A percentile compares a stretch with the other conserved stretches of the same genome.
phyloP scores from a whole-genome alignment of 2,329 filamentous ascomycete genomes.

The Diplocarpon rosae region DNA sequence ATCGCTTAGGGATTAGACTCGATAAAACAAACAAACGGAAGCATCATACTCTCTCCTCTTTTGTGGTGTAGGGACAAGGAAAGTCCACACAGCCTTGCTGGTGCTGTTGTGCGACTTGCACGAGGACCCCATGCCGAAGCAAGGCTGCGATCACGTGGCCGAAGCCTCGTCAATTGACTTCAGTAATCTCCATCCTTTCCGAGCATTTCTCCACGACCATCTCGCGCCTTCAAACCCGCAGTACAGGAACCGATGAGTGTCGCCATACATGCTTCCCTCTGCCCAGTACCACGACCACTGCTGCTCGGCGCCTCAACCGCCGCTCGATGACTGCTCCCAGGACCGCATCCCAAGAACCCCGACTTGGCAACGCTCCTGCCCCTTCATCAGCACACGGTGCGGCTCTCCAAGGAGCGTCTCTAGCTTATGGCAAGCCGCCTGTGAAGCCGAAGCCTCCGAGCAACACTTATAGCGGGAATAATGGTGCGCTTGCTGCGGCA shows the following conservation, averaged over 20 bases:
- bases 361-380: constrained; percentile 11
- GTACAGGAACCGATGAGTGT: constrained; percentile 10
- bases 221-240: constrained; percentile 4
- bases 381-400: constrained; percentile 27
- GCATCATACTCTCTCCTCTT: no score
- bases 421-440: constrained; percentile 36
- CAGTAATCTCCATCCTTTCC: no score
- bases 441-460: constrained; percentile 30
- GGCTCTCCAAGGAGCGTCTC: constrained; percentile 36
- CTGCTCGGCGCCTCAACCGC: constrained; percentile 12
- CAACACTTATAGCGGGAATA: constrained; percentile 31
- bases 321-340: constrained; percentile 15
- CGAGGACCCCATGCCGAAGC: no score
- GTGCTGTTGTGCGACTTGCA: no score
- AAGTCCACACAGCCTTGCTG: no score
- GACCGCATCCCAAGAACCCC: constrained; percentile 8
- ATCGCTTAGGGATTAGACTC: no score
- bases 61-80: no score
- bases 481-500: constrained; percentile 36
- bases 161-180: no score
- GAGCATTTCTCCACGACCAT: not conserved
- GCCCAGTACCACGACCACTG: constrained; percentile 15
- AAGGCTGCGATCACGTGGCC: no score
- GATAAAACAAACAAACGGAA: no score
- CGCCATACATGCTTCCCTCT: constrained; percentile 10